Conservation (phyloP, 2,329 filamentous ascomycete genomes). For the Drechslerella dactyloides region DNA sequence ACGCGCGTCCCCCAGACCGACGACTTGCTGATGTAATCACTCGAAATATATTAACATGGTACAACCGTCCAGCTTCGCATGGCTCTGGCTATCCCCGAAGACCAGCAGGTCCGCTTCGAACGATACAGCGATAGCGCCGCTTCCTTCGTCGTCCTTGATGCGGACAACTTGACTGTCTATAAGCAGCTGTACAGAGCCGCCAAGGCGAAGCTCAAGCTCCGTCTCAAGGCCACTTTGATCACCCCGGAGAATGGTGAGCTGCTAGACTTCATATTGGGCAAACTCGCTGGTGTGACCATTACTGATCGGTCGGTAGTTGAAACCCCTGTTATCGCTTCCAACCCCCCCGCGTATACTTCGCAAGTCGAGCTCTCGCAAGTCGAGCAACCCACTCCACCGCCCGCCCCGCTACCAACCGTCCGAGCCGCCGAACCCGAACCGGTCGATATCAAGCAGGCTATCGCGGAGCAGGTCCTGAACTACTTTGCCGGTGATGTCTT, state of each 20-base stretch:
- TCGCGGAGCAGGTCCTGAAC: constrained; percentile 38
- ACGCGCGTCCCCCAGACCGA: constrained; percentile 22
- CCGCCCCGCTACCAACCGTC: constrained; percentile 8
- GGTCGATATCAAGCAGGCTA: constrained; percentile 45
- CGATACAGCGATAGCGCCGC: constrained; percentile 93
- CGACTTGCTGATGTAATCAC: constrained; percentile 32
- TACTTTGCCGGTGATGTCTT: constrained; percentile 43
- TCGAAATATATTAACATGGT: constrained; percentile 17
- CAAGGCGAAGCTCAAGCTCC: constrained; percentile 97
- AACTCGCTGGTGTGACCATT: constrained; percentile 20
- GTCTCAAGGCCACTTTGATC: constrained; percentile 73
- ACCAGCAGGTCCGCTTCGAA: constrained; percentile 74
- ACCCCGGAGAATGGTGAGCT: constrained; percentile 57
- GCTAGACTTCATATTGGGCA: constrained; percentile 16
- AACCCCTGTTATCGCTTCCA: constrained; percentile 23
- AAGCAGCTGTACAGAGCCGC: constrained; percentile 96
- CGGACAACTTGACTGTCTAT: constrained; percentile 80
- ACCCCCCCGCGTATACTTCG: constrained; percentile 39
- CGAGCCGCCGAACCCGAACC: constrained; percentile 28
- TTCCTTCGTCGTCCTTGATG: constrained; percentile 78
- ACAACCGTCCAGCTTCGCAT: constrained; percentile 67
- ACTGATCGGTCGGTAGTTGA: constrained; percentile 33
- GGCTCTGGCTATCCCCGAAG: constrained; percentile 69
- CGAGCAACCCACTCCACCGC: constrained; percentile 12
- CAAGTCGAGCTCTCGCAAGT: constrained; percentile 47